phyloP scores from a whole-genome alignment of 1,284 basidiomycete genomes.

The Puccinia polysora region DNA sequence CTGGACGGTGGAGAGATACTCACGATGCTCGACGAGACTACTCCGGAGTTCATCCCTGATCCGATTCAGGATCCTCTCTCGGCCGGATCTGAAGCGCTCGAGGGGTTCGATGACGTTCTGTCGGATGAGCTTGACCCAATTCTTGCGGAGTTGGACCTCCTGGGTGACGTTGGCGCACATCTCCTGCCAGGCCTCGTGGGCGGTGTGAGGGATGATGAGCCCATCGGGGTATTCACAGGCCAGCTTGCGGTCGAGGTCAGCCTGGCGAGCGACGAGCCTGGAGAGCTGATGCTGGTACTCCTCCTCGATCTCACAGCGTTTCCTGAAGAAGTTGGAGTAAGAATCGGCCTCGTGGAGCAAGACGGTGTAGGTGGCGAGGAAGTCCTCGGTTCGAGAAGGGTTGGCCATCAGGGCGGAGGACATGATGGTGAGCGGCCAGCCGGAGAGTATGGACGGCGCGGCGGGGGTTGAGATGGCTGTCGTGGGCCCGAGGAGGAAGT shows the following conservation, averaged over 20 bases:
- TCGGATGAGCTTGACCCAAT: conserved; percentile 28
- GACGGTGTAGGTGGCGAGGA: conserved; percentile 20
- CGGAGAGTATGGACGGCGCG: background rate
- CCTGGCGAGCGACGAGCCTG: conserved; percentile 20
- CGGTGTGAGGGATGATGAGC: conserved; percentile 5
- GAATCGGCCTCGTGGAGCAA: conserved; percentile 25
- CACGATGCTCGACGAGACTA: conserved; percentile 29
- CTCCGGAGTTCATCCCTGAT: conserved; percentile 40
- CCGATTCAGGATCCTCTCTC: conserved; percentile 22
- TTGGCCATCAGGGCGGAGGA: background rate
- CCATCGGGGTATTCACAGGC: conserved; percentile 3
- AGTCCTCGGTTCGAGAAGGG: conserved; percentile 23
- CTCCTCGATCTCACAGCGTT: conserved; percentile 42
- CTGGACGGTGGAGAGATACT: conserved; percentile 35
- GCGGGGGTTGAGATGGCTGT: background rate
- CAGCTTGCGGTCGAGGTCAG: conserved; percentile 28
- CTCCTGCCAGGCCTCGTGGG: conserved; percentile 30
- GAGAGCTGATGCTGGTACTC: conserved; percentile 28
- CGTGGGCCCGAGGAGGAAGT: no score
- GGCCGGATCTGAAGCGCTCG: conserved; percentile 17
- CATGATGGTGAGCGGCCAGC: background rate
- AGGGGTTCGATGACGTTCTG: conserved; percentile 40
- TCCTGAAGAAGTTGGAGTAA: conserved; percentile 38
- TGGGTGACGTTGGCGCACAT: conserved; percentile 22
- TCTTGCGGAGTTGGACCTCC: conserved; percentile 34